Evolutionary conservation across 768 basidiomycete species (phyloP).

Genomic region (Boletellus ananas): DNA sequence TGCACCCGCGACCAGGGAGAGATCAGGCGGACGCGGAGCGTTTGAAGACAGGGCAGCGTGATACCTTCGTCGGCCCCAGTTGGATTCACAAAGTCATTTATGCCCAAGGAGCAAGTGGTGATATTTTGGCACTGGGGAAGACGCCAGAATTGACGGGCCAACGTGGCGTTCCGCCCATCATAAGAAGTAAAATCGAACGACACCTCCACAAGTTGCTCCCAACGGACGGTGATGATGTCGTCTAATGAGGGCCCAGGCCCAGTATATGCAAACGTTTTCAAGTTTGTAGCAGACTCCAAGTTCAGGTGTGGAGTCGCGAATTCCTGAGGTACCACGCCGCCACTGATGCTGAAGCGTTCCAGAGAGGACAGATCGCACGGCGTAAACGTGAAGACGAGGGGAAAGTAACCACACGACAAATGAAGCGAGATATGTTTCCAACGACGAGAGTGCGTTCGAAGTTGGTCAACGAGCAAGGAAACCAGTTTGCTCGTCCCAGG

Average conservation of each 20-base stretch:
- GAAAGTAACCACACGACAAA: conserved; percentile 7
- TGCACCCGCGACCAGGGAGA: background rate
- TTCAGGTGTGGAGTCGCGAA: background rate
- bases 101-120: conserved; percentile 16
- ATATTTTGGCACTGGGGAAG: conserved; percentile 18
- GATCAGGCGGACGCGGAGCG: conserved; percentile 18
- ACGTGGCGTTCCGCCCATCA: background rate
- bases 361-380: conserved; percentile 10
- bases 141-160: conserved; percentile 2
- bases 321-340: background rate
- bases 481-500: conserved; percentile 11
- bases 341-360: conserved; percentile 8
- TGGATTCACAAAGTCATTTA: conserved; percentile 1
- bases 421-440: conserved; percentile 14
- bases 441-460: conserved; percentile 14
- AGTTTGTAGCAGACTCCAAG: conserved; percentile 9
- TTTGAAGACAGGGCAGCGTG: conserved; percentile 11
- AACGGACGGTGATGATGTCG: background rate
- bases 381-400: conserved; percentile 11
- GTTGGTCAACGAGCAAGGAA: conserved; percentile 9
- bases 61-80: background rate
- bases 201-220: conserved; percentile 13
- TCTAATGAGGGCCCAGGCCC: background rate
- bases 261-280: conserved; percentile 14
- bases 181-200: conserved; percentile 12